Base-by-base conservation (phyloP, 306 rosid genomes). In the Cucumis sativus region DNA sequence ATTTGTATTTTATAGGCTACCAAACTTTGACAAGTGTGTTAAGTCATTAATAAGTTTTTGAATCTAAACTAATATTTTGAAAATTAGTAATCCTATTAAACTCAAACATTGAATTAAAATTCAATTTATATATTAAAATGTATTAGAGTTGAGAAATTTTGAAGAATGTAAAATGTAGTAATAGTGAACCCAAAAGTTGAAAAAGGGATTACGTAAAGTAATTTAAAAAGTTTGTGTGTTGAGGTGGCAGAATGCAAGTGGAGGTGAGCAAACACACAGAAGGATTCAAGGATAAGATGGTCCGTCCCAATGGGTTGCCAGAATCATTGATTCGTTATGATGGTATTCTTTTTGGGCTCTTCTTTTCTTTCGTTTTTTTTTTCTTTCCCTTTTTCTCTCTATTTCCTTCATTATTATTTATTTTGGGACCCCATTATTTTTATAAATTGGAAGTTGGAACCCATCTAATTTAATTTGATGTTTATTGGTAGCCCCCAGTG, bases 241-340 rank as follows among this genome's bases (percentile, higher is more conserved):
- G 80, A 83, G 23, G 35, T 84, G 82, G 75, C 87, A 95, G 98
- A 83, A 95, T 95, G 98, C 96, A 68, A 92, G 97, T 95, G 86
- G 98, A 95, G 79, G 98, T 95, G 76, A 95, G 98, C 83, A 92
- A 95, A 91, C 98, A 95, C 39, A 92, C 98, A 0, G 98, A 95
- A 80, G 97, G 97, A 79, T 68, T 86, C 80, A 92, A 92, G 85
- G 98, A 95, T 76, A 95, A 90, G 81, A 86, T 76, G 87, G 67
- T 95, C 73, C 98, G 98, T 77, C 98, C 98, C 58, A 95, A 95
- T 87, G 98, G 98, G 76, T 84, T 92, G 85, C 97, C 97, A 4
- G 96, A 90, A 73, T 95, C 98, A 43, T 83, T 95, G 86, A 95
- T 95, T 83, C 90, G 93, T 69, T 95, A 95, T 37, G 98, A 90